phyloP scores from a whole-genome alignment of 192 early-diverging fungal genomes.

The Backusella luteola region DNA sequence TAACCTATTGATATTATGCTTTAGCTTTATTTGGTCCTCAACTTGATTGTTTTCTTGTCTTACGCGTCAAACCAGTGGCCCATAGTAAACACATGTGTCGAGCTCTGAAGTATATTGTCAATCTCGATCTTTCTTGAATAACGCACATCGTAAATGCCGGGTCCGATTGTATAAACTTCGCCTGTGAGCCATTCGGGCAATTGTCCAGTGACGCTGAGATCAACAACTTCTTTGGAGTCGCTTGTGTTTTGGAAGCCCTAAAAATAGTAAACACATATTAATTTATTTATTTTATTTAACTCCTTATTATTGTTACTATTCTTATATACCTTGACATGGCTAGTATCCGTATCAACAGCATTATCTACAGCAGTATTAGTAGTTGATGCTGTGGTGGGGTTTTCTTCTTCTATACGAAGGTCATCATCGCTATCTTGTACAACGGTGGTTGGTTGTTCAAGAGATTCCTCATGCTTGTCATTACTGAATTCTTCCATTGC shows the following conservation, averaged over 20 bases:
- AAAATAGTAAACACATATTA: background rate
- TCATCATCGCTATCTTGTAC: background rate
- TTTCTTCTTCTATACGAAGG: background rate
- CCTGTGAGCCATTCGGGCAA: constrained; percentile 68
- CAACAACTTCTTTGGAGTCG: constrained; percentile 18
- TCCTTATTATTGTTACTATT: background rate
- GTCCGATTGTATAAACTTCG: constrained; percentile 65
- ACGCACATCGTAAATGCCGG: constrained; percentile 64
- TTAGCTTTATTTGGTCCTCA: background rate
- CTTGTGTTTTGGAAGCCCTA: constrained; percentile 32
- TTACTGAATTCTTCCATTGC: background rate
- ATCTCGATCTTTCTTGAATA: constrained; percentile 59
- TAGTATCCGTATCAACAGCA: background rate
- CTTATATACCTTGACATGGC: background rate
- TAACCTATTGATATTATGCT: constrained; percentile 34
- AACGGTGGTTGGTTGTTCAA: background rate
- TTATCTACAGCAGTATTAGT: background rate
- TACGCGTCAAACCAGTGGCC: constrained; percentile 77
- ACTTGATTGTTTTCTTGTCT: constrained; percentile 1
- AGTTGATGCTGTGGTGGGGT: background rate
- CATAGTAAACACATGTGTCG: constrained; percentile 62
- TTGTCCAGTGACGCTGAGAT: constrained; percentile 52
- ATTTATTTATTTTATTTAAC: background rate
- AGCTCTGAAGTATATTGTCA: constrained; percentile 63
- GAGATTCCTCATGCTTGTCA: background rate